Base-by-base conservation (phyloP, 2,329 filamentous ascomycete genomes). In the Parafenestella ontariensis region DNA sequence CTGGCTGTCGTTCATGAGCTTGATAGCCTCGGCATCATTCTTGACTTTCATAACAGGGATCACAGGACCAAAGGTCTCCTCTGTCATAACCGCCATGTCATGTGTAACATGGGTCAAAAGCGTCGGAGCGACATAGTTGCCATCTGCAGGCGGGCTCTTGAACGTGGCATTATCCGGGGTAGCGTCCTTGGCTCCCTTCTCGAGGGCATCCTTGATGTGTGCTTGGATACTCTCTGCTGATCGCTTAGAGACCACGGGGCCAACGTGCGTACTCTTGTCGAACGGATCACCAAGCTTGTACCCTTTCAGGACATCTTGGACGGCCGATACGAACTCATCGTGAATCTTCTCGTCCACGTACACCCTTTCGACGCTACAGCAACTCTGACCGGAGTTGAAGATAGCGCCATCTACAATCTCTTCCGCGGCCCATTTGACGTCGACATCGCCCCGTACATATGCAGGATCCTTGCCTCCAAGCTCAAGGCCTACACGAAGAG, bases 351-450 rank as follows among this genome's bases (percentile, higher is more conserved):
- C 89, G 68, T 95, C 87, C 5, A 98, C 93, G 69, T 98, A 98
- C 18, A 98, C 87, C 29, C 94, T 85, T 79, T 98, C 94, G 49
- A 98, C 83, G 21, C 92, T 90, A 78, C 94, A 98, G 82, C 94
- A 98, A 74, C 92, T 96, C 81, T 98, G 94, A n/a, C 94, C 94
- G 46, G 93, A 96, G 80, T 98, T 98, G 83, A 98, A 98, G 52
- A 98, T 82, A n/a, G 92, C 89, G 18, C 94, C 94, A 66, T 98
- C 94, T 13, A 98, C 92, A 68, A 98, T 95, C 77, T 97, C 92
- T 64, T 90, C 92, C 0, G 94, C 94, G 0, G 89, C 93, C 94
- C 93, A 97, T 43, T 87, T 86, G 43, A 96, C 77, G 72, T 98
- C 92, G 1, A 96, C 92, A 69, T 98, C 94, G 6, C 81, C 81